A percentile compares a stretch with the other conserved stretches of the same genome.
These are phyloP conservation scores for Zygoascus meyerae DNA, from an alignment of 1,139 yeast species.

Conservation along the genomic window DNA sequence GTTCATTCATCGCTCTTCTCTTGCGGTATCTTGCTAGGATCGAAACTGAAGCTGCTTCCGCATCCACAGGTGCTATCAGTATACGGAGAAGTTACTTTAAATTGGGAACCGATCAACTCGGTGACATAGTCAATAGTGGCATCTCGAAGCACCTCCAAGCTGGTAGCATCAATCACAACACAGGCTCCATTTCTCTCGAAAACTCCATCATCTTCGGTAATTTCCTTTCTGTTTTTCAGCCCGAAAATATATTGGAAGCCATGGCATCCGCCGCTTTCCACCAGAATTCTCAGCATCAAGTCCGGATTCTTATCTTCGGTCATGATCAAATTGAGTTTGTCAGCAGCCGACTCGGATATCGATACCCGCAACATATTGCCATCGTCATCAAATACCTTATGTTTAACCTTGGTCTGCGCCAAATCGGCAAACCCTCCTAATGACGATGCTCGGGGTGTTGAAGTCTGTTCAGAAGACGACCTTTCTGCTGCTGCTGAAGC, in stretches of 20 bases:
- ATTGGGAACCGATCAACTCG: conserved; percentile 91
- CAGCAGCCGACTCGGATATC: conserved; percentile 44
- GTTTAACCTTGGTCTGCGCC: conserved; percentile 23
- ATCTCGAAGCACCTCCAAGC: conserved; percentile 76
- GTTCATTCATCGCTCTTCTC: not conserved
- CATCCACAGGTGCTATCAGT: conserved; percentile 94
- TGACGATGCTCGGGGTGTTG: conserved; percentile 4
- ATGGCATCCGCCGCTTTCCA: conserved; percentile 98
- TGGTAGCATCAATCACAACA: conserved; percentile 72
- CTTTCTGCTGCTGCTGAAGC: too few species aligned
- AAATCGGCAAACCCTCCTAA: conserved; percentile 4
- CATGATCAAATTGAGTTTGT: conserved; percentile 53
- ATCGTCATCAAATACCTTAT: conserved; percentile 30
- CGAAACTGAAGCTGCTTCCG: conserved; percentile 90
- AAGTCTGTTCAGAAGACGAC: not conserved
- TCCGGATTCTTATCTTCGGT: conserved; percentile 53
- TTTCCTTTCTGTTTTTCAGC: conserved; percentile 46
- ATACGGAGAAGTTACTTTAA: conserved; percentile 84
- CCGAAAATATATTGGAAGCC: conserved; percentile 87
- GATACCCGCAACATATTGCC: conserved; percentile 34
- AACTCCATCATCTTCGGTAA: conserved; percentile 43
- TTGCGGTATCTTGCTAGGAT: conserved; percentile 38
- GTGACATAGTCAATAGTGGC: conserved; percentile 85
- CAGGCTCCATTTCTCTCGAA: conserved; percentile 66
- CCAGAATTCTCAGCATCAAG: conserved; percentile 66